phyloP scores from a whole-genome alignment of 129 eudicot genomes.

The Ambrosia artemisiifolia region DNA sequence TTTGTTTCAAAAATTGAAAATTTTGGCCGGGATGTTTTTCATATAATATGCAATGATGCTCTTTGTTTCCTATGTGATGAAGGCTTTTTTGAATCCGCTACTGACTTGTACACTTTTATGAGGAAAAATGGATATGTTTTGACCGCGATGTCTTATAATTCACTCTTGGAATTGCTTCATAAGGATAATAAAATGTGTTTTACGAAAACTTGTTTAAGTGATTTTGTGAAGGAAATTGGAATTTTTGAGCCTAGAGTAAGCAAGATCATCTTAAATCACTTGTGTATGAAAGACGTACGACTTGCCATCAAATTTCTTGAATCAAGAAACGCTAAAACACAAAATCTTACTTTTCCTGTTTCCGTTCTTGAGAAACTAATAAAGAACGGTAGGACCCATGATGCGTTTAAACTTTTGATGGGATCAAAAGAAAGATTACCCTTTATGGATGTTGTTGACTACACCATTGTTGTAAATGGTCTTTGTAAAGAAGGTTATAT shows the following conservation, averaged over 20 bases:
- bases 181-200: constrained; percentile 24
- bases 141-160: constrained; percentile 28
- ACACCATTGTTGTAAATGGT: constrained; percentile 54
- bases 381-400: constrained; percentile 44
- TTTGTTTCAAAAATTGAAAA: constrained; percentile 26
- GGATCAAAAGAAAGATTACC: constrained; percentile 49
- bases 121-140: constrained; percentile 39
- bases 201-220: constrained; percentile 35
- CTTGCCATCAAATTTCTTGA: constrained; percentile 52
- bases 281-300: constrained; percentile 53
- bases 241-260: constrained; percentile 39
- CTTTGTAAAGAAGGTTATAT: constrained; percentile 75
- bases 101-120: constrained; percentile 38
- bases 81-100: constrained; percentile 42
- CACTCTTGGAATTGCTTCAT: constrained; percentile 41
- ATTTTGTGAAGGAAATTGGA: constrained; percentile 53
- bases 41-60: constrained; percentile 45
- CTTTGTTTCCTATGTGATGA: constrained; percentile 49
- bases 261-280: constrained; percentile 41
- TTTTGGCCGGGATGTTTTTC: constrained; percentile 28
- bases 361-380: constrained; percentile 41
- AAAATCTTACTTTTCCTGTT: constrained; percentile 33
- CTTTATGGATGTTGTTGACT: constrained; percentile 60
- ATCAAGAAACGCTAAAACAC: constrained; percentile 25
- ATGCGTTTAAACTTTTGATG: constrained; percentile 64